Evolutionary conservation across 306 rosid species (phyloP), one percentile per base, ranked within the genome.

Genomic region (Citrullus amarus): DNA sequence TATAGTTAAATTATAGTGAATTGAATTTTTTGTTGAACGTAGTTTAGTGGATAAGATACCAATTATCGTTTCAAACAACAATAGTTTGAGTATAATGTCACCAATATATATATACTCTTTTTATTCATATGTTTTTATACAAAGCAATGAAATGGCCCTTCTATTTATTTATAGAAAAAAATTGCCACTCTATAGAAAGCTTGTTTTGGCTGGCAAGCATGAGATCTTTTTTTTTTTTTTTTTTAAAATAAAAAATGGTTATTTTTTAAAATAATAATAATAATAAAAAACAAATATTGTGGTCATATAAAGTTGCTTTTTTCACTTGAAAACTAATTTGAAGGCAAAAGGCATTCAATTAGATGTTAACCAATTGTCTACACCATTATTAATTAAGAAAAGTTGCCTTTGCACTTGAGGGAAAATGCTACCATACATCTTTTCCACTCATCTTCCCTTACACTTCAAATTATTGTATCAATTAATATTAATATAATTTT

Each of bases 201-300:
- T n/a, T 41, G 32, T 10, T 67, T 67, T n/a, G 74, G 74, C 53
- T 67, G 74, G 74, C 74, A 67, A 67, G 53, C 74, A n/a, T n/a
- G 71, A 41, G 8, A 9, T 36, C 18, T 67, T 38, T 8, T 1
- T 9, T 44, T 0, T n/a, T n/a, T n/a, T n/a, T n/a, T 46, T 46
- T 46, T 9, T 4, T 36, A 36, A 32, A 32, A 13, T 25, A 25
- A 25, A 0, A 25, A 25, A 63, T 63, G 70, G n/a, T 0, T 22
- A 5, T 60, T 61, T 60, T 30, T 43, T 43, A 43, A 2, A 43
- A 43, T 43, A 43, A 8, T 43, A 43, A 43, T 43, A 43, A 43
- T 43, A 43, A 43, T 9, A 43, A 34, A 0, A 63, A 34, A 7
- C 11, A 67, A 67, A 38, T 25, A 25, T 65, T 34, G 48, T 36